Base-by-base conservation (phyloP, 345 rosid genomes). In the Salix dunnii region DNA sequence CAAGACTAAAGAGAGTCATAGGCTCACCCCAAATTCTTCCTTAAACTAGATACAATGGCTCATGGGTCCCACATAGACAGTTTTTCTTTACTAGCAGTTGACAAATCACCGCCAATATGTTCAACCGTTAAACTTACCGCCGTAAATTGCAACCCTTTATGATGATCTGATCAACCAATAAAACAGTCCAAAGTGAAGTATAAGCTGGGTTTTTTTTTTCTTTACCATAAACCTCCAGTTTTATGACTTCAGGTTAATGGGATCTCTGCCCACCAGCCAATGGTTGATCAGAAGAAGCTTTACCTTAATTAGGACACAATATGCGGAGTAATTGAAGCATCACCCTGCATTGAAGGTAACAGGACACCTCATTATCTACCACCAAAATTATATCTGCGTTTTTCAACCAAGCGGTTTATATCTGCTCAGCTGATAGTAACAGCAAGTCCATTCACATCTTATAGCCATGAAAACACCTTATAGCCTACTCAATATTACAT, bases 121-220 rank as follows among this genome's bases (percentile, higher is more conserved):
- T 6, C 76, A 53, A 81, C 80, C 31, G 31, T 70, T 63, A 72
- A 63, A 72, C 66, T 77, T 74, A 79, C 81, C 84, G 84, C 86
- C 81, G 71, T 53, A 35, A 64, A 76, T 80, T 38, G 74, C 78
- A 80, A 43, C 68, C 27, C 40, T 30, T 42, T 0, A 17, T n/a
- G 8, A n/a, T 21, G 23, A 25, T 35, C 21, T 9, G n/a, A 51
- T 9, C 21, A 21, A 13, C 27, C 6, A 40, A 40, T 73, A 17
- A 16, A 36, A 67, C 25, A 46, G 72, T 31, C 25, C 28, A 17
- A 36, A 23, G 16, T 49, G 33, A 75, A 48, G 72, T 3, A 65
- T 13, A 74, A 33, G 6, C 18, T 6, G 28, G 27, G 2, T 35
- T 35, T 35, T 35, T 0, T 35, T 35, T 16, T 31, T 25, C 3